These are phyloP conservation scores for Ceratobasidium sp. DNA, from an alignment of 1,284 basidiomycete genomes.

Conservation along the genomic window DNA sequence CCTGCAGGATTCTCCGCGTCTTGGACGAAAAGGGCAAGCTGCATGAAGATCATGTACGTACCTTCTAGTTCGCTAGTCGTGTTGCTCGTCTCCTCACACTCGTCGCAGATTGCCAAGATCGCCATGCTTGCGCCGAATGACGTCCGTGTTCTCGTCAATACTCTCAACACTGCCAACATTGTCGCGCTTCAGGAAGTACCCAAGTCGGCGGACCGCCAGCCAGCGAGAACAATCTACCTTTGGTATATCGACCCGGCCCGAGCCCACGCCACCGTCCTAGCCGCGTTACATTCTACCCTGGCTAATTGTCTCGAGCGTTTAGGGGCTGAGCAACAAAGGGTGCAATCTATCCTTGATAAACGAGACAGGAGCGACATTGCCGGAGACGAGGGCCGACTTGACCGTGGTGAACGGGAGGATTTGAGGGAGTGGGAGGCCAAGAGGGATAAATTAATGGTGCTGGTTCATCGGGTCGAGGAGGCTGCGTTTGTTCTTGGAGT, in stretches of 20 bases:
- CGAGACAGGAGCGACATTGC: slow-evolving; percentile 82
- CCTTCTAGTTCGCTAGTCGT: not conserved
- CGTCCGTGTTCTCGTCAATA: slow-evolving; percentile 81
- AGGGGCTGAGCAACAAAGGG: slow-evolving; percentile 74
- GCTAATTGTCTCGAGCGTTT: slow-evolving; percentile 82
- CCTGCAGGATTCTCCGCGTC: slow-evolving; percentile 85
- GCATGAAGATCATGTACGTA: slow-evolving; percentile 90
- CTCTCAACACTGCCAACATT: slow-evolving; percentile 80
- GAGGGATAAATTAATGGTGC: slow-evolving; percentile 73
- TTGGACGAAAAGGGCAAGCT: slow-evolving; percentile 92
- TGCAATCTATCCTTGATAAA: slow-evolving; percentile 80
- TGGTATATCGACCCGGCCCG: slow-evolving; percentile 91
- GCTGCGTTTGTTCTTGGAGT: slow-evolving; percentile 83
- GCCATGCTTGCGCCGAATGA: slow-evolving; percentile 93
- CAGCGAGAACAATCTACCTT: slow-evolving; percentile 85
- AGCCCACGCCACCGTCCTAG: slow-evolving; percentile 79
- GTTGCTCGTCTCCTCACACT: slow-evolving; percentile 4
- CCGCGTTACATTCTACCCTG: slow-evolving; percentile 85
- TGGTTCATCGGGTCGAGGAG: slow-evolving; percentile 85
- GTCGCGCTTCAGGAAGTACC: slow-evolving; percentile 93
- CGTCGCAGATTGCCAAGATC: slow-evolving; percentile 84
- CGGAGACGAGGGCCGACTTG: slow-evolving; percentile 73
- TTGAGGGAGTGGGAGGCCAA: slow-evolving; percentile 74
- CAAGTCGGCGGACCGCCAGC: slow-evolving; percentile 86
- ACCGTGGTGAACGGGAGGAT: slow-evolving; percentile 75